These are phyloP conservation scores for Brasenia schreberi DNA, from an alignment of 164 flowering plant genomes.

Conservation along the genomic window DNA sequence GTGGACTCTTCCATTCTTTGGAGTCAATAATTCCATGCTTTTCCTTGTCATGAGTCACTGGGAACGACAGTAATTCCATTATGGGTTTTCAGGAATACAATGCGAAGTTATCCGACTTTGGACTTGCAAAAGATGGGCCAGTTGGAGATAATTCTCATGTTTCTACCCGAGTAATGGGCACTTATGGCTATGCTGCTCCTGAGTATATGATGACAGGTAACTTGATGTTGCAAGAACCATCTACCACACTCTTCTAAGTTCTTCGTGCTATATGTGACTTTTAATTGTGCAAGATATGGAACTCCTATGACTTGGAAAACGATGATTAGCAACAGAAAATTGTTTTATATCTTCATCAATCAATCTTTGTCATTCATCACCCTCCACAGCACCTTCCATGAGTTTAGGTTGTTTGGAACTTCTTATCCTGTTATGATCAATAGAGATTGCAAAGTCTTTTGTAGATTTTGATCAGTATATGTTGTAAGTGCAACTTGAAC, in stretches of 20 bases:
- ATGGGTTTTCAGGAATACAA: neutral
- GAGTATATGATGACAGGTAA: constrained; percentile 2
- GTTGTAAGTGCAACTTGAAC: neutral
- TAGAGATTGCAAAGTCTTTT: no score
- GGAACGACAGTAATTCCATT: neutral
- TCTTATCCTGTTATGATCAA: no score
- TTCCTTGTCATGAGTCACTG: neutral
- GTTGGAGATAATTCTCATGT: constrained; percentile 1
- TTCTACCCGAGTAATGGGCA: constrained; percentile 1
- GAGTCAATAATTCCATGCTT: neutral
- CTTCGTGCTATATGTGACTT: no score
- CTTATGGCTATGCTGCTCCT: constrained; percentile 1
- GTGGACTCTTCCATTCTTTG: neutral
- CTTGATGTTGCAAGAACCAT: neutral
- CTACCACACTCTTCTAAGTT: no score
- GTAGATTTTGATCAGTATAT: neutral
- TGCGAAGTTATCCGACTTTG: constrained; percentile 1
- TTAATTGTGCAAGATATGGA: no score
- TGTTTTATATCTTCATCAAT: no score
- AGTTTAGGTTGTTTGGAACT: neutral
- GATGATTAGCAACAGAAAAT: no score
- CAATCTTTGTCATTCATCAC: no score
- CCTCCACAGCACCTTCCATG: neutral
- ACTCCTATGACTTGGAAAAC: no score
- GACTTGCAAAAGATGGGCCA: constrained; percentile 3